Evolutionary conservation across 2,329 filamentous ascomycete species (phyloP).

Genomic region (Thielaviopsis cerberus): DNA sequence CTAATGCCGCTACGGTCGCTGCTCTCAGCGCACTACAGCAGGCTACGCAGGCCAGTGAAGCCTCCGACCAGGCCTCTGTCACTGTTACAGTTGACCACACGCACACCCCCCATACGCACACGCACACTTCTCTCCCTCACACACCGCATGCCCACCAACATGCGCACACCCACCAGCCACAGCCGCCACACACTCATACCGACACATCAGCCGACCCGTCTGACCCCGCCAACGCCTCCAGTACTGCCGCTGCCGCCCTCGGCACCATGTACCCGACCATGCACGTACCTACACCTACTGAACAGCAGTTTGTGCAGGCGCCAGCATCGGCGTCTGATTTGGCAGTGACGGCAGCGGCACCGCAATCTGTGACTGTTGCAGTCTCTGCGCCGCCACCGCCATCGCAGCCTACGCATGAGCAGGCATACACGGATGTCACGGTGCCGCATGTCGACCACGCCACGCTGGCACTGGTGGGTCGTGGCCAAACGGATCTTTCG

Average conservation of each 20-base stretch:
- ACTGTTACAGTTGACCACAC: slow-evolving; percentile 4
- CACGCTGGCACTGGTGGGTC: not conserved
- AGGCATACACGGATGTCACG: not conserved
- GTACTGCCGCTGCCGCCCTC: slow-evolving; percentile 39
- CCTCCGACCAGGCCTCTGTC: slow-evolving; percentile 1
- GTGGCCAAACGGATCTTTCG: slow-evolving; percentile 4
- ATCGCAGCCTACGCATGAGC: slow-evolving; percentile 3
- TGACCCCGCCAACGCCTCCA: slow-evolving; percentile 36
- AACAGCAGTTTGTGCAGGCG: slow-evolving; percentile 40
- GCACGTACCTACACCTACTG: slow-evolving; percentile 37
- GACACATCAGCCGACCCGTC: slow-evolving; percentile 21
- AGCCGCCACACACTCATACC: slow-evolving; percentile 6
- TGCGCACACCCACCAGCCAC: slow-evolving; percentile 3
- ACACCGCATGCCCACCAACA: slow-evolving; percentile 1
- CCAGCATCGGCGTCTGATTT: slow-evolving; percentile 12
- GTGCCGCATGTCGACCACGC: slow-evolving; percentile 2
- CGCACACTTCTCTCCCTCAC: slow-evolving; percentile 4
- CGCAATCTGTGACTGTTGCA: not conserved
- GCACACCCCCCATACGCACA: slow-evolving; percentile 1
- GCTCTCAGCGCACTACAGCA: slow-evolving; percentile 36
- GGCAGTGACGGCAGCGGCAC: not conserved
- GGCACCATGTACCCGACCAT: slow-evolving; percentile 40
- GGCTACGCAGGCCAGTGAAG: slow-evolving; percentile 22
- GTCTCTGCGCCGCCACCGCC: not conserved
- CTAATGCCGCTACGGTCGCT: slow-evolving; percentile 10